These are phyloP conservation scores for Suillus hirtellus DNA, from an alignment of 768 basidiomycete species.

Conservation along the genomic window DNA sequence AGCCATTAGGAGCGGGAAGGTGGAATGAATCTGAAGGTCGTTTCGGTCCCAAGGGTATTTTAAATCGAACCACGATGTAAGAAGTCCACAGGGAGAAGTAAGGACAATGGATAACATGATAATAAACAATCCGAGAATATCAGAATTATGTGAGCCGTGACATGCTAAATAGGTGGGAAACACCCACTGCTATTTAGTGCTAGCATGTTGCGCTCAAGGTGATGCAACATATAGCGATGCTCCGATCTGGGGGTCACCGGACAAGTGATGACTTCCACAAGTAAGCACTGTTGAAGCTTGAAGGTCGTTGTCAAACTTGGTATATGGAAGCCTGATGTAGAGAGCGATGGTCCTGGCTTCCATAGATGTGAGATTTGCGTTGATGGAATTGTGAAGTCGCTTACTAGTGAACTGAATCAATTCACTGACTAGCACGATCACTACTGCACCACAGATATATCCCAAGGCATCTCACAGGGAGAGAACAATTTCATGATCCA, in stretches of 20 bases:
- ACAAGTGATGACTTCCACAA: background rate
- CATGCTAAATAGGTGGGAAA: background rate
- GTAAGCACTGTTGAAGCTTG: background rate
- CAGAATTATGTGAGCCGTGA: background rate
- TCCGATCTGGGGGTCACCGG: background rate
- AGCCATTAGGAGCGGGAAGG: constrained; percentile 24
- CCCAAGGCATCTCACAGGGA: background rate
- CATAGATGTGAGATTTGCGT: background rate
- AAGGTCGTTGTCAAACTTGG: constrained; percentile 48
- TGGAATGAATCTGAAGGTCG: constrained; percentile 1
- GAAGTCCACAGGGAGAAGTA: background rate
- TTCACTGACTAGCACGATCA: background rate
- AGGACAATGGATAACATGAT: background rate
- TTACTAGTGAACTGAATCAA: background rate
- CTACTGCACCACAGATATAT: background rate
- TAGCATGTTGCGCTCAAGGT: background rate
- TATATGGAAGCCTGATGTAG: background rate
- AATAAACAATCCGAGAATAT: constrained; percentile 2
- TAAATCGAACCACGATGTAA: background rate
- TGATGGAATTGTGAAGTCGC: too few species aligned
- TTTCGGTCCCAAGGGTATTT: constrained; percentile 14
- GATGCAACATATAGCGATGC: background rate
- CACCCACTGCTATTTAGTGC: background rate
- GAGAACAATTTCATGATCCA: background rate
- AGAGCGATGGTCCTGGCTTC: too few species aligned